Base-by-base conservation (phyloP, 78 protist species). In the Dictyostelium discoideum region DNA sequence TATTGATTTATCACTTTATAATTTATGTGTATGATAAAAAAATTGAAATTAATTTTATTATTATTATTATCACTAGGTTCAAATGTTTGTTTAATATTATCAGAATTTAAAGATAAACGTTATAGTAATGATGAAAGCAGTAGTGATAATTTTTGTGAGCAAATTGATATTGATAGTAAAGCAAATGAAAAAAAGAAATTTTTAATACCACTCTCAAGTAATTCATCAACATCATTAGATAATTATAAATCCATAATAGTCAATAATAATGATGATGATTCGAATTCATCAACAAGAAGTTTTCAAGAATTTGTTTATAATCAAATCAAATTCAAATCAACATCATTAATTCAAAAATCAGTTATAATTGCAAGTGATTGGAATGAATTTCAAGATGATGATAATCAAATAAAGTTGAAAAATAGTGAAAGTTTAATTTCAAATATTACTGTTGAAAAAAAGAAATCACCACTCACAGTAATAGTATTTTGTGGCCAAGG, bases 401-500 rank as follows among this genome's bases (percentile, higher is more conserved):
- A 9, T 11, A 73, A 73, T 32, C 46, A 73, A 73, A 32, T 73
- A 29, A 24, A 73, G 3, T 67, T 13, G 0, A 40, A 73, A 1
- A 57, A n/a, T 24, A 32, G 24, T 22, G 14, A 7, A 4, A 13
- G 37, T 29, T 14, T 32, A 29, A 24, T 29, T 29, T 73, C 80
- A 73, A 73, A 73, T 14, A 73, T 78, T 20, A 37, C 39, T 6
- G 18, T 44, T 57, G 32, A 26, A 32, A 63, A 37, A 18, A 44
- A 37, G n/a, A 78, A 13, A 72, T 10, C 39, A 22, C 37, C 94
- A 42, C 2, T 22, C 4, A 50, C 79, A 1, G 84, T 86, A 0
- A 79, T 86, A 18, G 96, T 93, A 57, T 80, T 79, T 42, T 86
- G 86, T 82, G 96, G 96, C 20, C 96, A 93, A 87, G 93, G 96